phyloP scores from a whole-genome alignment of 1,284 basidiomycete genomes.

The Phlebopus sp. region DNA sequence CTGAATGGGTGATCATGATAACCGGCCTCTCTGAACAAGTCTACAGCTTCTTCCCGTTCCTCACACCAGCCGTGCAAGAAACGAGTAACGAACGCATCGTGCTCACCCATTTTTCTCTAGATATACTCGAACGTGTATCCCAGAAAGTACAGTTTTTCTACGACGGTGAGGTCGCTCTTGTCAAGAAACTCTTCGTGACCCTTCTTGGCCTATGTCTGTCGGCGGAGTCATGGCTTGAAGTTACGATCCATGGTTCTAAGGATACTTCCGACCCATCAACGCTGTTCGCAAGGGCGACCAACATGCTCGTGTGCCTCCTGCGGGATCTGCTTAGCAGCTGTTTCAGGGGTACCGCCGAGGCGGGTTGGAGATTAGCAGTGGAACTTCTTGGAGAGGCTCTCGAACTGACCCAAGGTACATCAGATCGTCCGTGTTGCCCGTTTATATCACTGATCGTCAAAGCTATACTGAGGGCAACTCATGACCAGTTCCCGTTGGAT shows the following conservation, averaged over 20 bases:
- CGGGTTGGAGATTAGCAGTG: slow-evolving; percentile 43
- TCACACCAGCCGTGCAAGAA: slow-evolving; percentile 45
- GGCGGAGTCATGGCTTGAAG: slow-evolving; percentile 57
- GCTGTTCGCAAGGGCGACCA: slow-evolving; percentile 37
- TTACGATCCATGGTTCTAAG: slow-evolving; percentile 33
- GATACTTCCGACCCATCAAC: slow-evolving; percentile 39
- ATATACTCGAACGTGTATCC: slow-evolving; percentile 49
- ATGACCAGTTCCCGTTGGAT: slow-evolving; percentile 34
- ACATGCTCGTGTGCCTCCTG: slow-evolving; percentile 36
- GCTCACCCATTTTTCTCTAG: slow-evolving; percentile 51
- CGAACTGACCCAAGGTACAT: slow-evolving; percentile 43
- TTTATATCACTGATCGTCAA: slow-evolving; percentile 6
- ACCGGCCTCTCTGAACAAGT: slow-evolving; percentile 50
- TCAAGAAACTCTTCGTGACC: slow-evolving; percentile 47
- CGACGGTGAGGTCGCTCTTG: slow-evolving; percentile 40
- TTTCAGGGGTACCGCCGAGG: slow-evolving; percentile 25
- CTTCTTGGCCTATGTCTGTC: slow-evolving; percentile 52
- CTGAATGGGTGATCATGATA: slow-evolving; percentile 44
- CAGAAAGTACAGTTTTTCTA: slow-evolving; percentile 51
- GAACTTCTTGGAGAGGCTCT: slow-evolving; percentile 45
- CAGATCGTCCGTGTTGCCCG: background rate
- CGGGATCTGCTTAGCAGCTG: slow-evolving; percentile 39
- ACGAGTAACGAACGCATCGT: slow-evolving; percentile 56
- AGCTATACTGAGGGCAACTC: slow-evolving; percentile 38
- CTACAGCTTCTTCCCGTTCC: slow-evolving; percentile 46